Evolutionary conservation across 805 yeast species (phyloP).

Genomic region (Yarrowia phangngaensis): DNA sequence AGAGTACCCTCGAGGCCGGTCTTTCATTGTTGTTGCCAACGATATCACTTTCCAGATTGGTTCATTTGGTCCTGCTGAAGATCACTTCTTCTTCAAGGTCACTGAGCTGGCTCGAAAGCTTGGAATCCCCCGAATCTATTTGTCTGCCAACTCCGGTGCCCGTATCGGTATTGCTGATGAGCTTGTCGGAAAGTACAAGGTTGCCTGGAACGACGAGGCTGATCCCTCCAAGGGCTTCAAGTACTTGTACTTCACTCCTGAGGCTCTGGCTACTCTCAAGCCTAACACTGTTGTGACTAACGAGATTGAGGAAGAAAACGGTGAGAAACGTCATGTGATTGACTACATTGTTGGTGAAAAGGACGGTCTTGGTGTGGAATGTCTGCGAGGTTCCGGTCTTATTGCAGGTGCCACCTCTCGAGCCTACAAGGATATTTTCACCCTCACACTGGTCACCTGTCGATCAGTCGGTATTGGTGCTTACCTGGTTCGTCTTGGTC

Average conservation of each 20-base stretch:
- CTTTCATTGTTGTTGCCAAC: conserved; percentile 86
- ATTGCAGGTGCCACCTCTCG: conserved; percentile 98
- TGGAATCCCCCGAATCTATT: conserved; percentile 92
- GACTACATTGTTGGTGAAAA: conserved; percentile 87
- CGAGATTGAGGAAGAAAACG: conserved; percentile 75
- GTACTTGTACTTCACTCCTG: conserved; percentile 76
- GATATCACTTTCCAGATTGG: conserved; percentile 98
- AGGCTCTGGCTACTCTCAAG: conserved; percentile 44
- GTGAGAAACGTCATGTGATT: conserved; percentile 77
- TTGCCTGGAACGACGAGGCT: conserved; percentile 81
- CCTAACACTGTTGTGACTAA: conserved; percentile 47
- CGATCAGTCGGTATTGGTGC: conserved; percentile 99
- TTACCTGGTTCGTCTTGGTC: conserved; percentile 94
- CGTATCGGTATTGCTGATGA: conserved; percentile 98
- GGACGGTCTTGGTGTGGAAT: conserved; percentile 97
- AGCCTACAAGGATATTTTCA: conserved; percentile 96
- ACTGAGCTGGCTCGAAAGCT: conserved; percentile 85
- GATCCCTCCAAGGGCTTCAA: conserved; percentile 82
- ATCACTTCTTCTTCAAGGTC: conserved; percentile 82
- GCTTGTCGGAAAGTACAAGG: conserved; percentile 79
- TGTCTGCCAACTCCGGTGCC: conserved; percentile 99
- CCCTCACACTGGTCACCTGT: conserved; percentile 97
- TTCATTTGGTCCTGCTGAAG: conserved; percentile 97
- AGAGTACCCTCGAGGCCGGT: conserved; percentile 95
- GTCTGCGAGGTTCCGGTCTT: conserved; percentile 95